A percentile compares a stretch with the other conserved stretches of the same genome.
Evolutionary conservation across 805 yeast species (phyloP).

Genomic region (Metschnikowia anglica): DNA sequence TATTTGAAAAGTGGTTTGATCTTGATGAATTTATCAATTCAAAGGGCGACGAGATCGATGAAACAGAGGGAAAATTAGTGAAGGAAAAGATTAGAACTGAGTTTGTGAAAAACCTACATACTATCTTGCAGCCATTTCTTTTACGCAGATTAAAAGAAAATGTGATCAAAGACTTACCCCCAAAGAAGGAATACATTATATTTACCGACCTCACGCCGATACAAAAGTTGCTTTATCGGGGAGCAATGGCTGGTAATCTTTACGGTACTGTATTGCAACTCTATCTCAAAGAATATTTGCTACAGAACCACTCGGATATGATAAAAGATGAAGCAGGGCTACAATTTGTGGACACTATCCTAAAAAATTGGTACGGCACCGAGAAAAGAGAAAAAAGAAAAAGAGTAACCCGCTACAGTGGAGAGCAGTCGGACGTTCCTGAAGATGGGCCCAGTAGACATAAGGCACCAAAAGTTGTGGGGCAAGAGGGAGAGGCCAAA

Average conservation of each 20-base stretch:
- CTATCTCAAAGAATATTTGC: conserved; percentile 51
- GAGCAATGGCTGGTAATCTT: conserved; percentile 47
- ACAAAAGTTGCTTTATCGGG: conserved; percentile 65
- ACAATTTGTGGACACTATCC: conserved; percentile 39
- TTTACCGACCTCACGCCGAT: conserved; percentile 63
- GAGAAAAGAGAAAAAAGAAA: conserved; percentile 3
- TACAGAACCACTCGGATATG: conserved; percentile 33
- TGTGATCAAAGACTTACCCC: conserved; percentile 69
- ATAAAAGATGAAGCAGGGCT: conserved; percentile 23
- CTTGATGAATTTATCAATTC: conserved; percentile 49
- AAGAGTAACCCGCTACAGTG: conserved; percentile 2
- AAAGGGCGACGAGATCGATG: conserved; percentile 27
- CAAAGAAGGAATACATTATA: conserved; percentile 84
- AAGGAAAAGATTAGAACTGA: conserved; percentile 52
- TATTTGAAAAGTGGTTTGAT: conserved; percentile 94
- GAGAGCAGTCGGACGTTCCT: neutral
- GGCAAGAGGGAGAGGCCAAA: too few species aligned
- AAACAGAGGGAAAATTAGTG: conserved; percentile 48
- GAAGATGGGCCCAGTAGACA: neutral
- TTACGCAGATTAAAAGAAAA: conserved; percentile 77
- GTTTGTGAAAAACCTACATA: conserved; percentile 74
- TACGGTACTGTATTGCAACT: conserved; percentile 46
- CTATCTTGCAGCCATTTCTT: conserved; percentile 84
- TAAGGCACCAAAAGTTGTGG: neutral
- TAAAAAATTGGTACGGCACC: conserved; percentile 36